phyloP scores from a whole-genome alignment of 331 rosid genomes.

The Malus hybrid region DNA sequence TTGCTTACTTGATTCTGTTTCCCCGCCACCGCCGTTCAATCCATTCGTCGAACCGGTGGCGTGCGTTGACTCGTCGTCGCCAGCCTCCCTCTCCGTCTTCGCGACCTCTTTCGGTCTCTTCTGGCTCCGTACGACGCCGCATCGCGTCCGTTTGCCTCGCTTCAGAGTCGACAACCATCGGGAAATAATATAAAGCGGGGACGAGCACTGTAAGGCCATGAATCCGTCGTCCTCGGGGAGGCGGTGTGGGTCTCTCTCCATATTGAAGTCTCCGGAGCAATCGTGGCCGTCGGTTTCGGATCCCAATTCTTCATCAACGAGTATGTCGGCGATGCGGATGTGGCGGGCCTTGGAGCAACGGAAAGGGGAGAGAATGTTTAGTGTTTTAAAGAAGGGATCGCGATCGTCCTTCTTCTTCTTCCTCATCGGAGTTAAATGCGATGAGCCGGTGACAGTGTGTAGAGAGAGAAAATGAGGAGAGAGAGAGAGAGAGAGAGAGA shows the following conservation, averaged over 20 bases:
- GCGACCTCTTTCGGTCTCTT: constrained; percentile 9
- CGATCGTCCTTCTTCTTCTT: constrained; percentile 7
- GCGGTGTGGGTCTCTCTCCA: constrained; percentile 25
- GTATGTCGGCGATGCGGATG: constrained; percentile 54
- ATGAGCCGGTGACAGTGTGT: constrained; percentile 2
- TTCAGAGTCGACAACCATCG: constrained; percentile 43
- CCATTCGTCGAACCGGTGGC: constrained; percentile 18
- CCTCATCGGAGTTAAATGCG: constrained; percentile 14
- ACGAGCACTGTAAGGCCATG: constrained; percentile 24
- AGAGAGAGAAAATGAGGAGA: constrained; percentile 1
- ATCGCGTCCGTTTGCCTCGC: constrained; percentile 17
- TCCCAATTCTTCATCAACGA: constrained; percentile 20
- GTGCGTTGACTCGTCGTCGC: neutral
- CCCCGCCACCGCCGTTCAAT: constrained; percentile 3
- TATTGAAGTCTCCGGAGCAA: constrained; percentile 7
- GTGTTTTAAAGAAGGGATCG: constrained; percentile 25
- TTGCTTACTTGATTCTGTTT: constrained; percentile 27
- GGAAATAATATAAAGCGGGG: constrained; percentile 43
- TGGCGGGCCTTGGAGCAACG: constrained; percentile 14
- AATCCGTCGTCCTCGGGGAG: neutral
- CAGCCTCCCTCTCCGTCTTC: neutral
- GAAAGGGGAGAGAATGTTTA: neutral
- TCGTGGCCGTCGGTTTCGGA: constrained; percentile 6
- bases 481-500: neutral
- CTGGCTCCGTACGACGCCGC: neutral